phyloP scores from a whole-genome alignment of 2,329 filamentous ascomycete genomes.

The Rutstroemia sydowiana region DNA sequence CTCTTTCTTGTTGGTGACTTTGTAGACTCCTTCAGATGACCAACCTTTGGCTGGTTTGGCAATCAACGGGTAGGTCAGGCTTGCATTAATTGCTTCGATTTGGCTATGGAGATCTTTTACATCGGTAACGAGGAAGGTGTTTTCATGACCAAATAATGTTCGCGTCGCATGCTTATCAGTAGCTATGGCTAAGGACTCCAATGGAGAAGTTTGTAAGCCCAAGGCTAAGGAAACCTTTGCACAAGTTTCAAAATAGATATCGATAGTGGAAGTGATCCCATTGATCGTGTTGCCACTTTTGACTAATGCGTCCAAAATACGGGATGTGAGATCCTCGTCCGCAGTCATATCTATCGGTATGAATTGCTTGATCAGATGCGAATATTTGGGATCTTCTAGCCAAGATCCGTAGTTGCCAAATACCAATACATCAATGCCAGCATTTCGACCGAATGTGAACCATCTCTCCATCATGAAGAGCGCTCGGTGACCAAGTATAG shows the following conservation, averaged over 20 bases:
- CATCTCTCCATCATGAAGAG: slow-evolving; percentile 1
- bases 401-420: background rate
- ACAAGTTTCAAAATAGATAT: background rate
- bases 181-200: background rate
- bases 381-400: background rate
- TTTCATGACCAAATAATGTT: background rate
- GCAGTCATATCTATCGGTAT: background rate
- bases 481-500: background rate
- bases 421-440: background rate
- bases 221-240: background rate
- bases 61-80: slow-evolving; percentile 6
- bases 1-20: background rate
- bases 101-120: background rate
- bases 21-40: slow-evolving; percentile 6
- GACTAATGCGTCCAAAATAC: background rate
- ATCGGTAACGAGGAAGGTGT: background rate
- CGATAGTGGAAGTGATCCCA: background rate
- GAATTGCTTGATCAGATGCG: background rate
- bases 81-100: too few species aligned
- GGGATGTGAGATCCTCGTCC: background rate
- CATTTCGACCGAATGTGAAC: background rate
- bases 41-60: slow-evolving; percentile 9
- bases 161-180: background rate
- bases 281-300: background rate
- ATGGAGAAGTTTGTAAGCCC: background rate